phyloP scores from a whole-genome alignment of 345 rosid species.

The Citrus cavaleriei region DNA sequence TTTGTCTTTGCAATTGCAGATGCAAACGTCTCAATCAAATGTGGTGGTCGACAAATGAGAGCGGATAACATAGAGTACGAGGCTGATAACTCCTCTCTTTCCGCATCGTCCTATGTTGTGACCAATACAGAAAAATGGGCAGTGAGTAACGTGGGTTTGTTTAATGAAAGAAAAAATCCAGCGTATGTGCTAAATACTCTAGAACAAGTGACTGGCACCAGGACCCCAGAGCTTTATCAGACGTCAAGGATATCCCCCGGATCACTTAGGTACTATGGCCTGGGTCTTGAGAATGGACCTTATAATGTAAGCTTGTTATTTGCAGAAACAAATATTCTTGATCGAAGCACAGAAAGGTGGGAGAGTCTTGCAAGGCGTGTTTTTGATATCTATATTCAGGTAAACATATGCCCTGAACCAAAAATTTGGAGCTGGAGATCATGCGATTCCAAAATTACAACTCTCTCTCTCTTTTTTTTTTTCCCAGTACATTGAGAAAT shows the following conservation, averaged over 20 bases:
- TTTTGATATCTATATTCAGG: slow-evolving; percentile 52
- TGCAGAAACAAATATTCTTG: slow-evolving; percentile 41
- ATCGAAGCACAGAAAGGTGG: slow-evolving; percentile 34
- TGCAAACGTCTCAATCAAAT: slow-evolving; percentile 31
- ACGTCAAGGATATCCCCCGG: slow-evolving; percentile 30
- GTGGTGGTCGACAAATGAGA: slow-evolving; percentile 21
- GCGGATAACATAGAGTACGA: slow-evolving; percentile 34
- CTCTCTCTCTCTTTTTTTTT: neutral
- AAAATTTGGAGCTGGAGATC: neutral
- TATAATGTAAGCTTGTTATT: slow-evolving; percentile 40
- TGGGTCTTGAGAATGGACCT: slow-evolving; percentile 29
- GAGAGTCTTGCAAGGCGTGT: slow-evolving; percentile 43
- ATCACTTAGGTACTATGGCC: slow-evolving; percentile 44
- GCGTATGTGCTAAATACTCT: slow-evolving; percentile 16
- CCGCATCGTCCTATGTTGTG: slow-evolving; percentile 38
- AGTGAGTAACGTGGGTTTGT: slow-evolving; percentile 51
- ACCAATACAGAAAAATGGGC: slow-evolving; percentile 49
- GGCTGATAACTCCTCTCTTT: slow-evolving; percentile 35
- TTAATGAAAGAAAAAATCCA: slow-evolving; percentile 31
- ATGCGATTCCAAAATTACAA: neutral
- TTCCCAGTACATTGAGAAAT: neutral
- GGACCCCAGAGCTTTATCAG: slow-evolving; percentile 38
- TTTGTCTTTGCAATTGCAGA: slow-evolving; percentile 16
- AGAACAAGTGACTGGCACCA: slow-evolving; percentile 31
- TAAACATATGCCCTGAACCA: neutral